Evolutionary conservation across 1,139 yeast species (phyloP).

Genomic region (Nematodospora anomalae): DNA sequence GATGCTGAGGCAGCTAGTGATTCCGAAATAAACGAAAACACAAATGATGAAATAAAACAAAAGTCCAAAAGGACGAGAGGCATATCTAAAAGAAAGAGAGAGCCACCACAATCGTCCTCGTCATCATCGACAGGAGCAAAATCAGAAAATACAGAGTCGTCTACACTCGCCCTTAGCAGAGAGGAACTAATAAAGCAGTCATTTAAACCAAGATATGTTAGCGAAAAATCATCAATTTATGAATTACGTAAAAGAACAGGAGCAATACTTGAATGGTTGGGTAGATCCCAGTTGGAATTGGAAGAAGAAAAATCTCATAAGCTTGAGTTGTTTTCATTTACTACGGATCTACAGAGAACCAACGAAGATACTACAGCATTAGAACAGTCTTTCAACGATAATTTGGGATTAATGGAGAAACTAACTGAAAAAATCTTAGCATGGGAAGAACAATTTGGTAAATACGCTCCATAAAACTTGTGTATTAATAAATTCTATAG

Average conservation of each 20-base stretch:
- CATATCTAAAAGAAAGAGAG: slow-evolving; percentile 13
- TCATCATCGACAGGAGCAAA: slow-evolving; percentile 4
- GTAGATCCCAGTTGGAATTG: slow-evolving; percentile 78
- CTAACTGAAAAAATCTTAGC: slow-evolving; percentile 64
- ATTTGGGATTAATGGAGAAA: slow-evolving; percentile 63
- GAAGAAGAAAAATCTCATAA: slow-evolving; percentile 67
- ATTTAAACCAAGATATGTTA: slow-evolving; percentile 81
- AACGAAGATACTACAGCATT: slow-evolving; percentile 33
- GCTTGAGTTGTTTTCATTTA: slow-evolving; percentile 40
- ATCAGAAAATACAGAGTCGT: slow-evolving; percentile 1
- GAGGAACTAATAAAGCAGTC: slow-evolving; percentile 58
- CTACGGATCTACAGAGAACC: slow-evolving; percentile 19
- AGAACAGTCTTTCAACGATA: slow-evolving; percentile 53
- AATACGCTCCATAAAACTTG: slow-evolving; percentile 40
- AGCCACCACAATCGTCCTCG: slow-evolving; percentile 4
- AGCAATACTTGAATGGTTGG: slow-evolving; percentile 87
- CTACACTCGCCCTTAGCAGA: slow-evolving; percentile 19
- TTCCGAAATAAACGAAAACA: slow-evolving; percentile 7
- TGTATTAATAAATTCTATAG: slow-evolving; percentile 14
- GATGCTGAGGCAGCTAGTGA: slow-evolving; percentile 9
- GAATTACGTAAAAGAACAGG: slow-evolving; percentile 88
- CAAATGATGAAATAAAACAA: slow-evolving; percentile 15
- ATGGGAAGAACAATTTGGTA: slow-evolving; percentile 80
- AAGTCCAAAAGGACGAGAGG: slow-evolving; percentile 9
- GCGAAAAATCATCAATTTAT: slow-evolving; percentile 65